A percentile compares a stretch with the other conserved stretches of the same genome.
Conservation (phyloP, 140 eudicot genomes). For the Ambrosia hybrid region DNA sequence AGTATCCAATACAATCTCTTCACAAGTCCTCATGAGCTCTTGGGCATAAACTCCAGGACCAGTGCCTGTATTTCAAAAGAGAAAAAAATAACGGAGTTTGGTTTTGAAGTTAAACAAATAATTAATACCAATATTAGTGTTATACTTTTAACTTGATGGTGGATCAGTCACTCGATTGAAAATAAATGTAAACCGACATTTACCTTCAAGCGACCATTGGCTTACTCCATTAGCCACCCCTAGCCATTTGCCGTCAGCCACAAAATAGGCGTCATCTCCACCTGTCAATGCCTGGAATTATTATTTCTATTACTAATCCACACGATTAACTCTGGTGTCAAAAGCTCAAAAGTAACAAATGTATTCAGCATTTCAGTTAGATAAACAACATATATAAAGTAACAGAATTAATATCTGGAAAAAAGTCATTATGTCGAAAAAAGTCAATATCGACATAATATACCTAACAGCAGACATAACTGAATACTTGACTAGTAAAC, state of each 20-base stretch:
- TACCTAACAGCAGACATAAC: background rate
- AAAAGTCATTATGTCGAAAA: too few relatives aligned
- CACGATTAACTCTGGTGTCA: constrained; percentile 21
- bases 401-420: background rate
- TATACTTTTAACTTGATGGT: background rate
- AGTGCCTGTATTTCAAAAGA: constrained; percentile 44
- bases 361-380: constrained; percentile 5
- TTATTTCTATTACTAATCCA: constrained; percentile 74
- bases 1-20: constrained; percentile 45
- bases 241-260: constrained; percentile 61
- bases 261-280: constrained; percentile 86
- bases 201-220: constrained; percentile 86
- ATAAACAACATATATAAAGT: background rate
- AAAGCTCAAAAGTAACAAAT: constrained; percentile 15
- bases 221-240: constrained; percentile 83
- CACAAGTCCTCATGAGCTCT: constrained; percentile 69
- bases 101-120: constrained; percentile 13
- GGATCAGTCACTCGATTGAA: background rate
- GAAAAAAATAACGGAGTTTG: background rate
- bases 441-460: background rate
- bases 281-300: constrained; percentile 99
- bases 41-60: constrained; percentile 65
- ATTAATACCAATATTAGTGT: background rate
- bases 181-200: background rate
- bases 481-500: background rate